phyloP scores from a whole-genome alignment of 768 basidiomycete genomes.

The Lactifluus subvellereus region DNA sequence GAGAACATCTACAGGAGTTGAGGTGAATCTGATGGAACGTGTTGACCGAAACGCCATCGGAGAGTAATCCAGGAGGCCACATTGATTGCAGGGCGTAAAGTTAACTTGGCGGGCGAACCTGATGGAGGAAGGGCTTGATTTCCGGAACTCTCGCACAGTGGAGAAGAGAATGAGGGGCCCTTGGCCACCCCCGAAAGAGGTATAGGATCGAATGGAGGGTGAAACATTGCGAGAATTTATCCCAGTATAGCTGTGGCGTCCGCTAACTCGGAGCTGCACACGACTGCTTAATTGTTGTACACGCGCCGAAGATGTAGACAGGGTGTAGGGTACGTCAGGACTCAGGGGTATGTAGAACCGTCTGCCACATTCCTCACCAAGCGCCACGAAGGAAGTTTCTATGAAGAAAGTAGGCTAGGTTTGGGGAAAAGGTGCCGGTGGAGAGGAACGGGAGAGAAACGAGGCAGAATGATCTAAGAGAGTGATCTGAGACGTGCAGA shows the following conservation, averaged over 20 bases:
- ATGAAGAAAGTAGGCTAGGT: not conserved
- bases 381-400: constrained; percentile 6
- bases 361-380: constrained; percentile 3
- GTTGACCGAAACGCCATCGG: not conserved
- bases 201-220: not conserved
- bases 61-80: not conserved
- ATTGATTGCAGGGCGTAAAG: constrained; percentile 7
- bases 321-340: constrained; percentile 14
- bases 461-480: constrained; percentile 2
- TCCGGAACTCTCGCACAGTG: not conserved
- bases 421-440: constrained; percentile 2
- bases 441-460: constrained; percentile 4
- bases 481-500: not conserved
- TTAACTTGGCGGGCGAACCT: not conserved
- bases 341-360: not conserved
- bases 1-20: not conserved
- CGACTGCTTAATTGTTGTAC: not conserved
- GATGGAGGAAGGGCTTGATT: not conserved
- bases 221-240: constrained; percentile 7
- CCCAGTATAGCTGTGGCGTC: constrained; percentile 1
- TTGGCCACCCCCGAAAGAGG: not conserved
- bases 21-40: not conserved
- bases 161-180: not conserved
- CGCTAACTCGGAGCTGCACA: not conserved
- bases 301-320: not conserved